Evolutionary conservation across 2,329 filamentous ascomycete species (phyloP).

Genomic region (Fusarium udum): DNA sequence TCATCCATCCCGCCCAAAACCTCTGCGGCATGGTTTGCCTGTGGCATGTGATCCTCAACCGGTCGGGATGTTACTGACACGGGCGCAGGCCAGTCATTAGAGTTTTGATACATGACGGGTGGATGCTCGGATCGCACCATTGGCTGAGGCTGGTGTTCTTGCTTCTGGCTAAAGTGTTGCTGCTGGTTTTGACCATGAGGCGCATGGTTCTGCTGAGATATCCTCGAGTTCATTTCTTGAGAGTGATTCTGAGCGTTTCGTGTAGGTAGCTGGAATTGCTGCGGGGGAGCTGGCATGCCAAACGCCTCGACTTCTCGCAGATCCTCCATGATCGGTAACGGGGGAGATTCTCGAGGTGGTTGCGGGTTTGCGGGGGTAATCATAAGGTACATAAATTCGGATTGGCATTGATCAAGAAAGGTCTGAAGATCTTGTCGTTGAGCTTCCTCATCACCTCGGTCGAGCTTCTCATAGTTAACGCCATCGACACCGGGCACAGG

Average conservation of each 20-base stretch:
- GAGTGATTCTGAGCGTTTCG: conserved; percentile 65
- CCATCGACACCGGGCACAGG: conserved; percentile 56
- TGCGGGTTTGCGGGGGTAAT: conserved; percentile 72
- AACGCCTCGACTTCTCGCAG: conserved; percentile 64
- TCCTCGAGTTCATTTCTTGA: conserved; percentile 63
- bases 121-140: conserved; percentile 64
- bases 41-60: conserved; percentile 48
- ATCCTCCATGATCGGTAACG: conserved; percentile 67
- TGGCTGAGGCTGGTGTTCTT: conserved; percentile 57
- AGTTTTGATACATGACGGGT: conserved; percentile 51
- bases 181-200: conserved; percentile 57
- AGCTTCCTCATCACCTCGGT: conserved; percentile 57
- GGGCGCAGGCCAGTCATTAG: conserved; percentile 49
- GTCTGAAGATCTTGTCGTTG: conserved; percentile 64
- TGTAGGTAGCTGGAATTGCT: conserved; percentile 52
- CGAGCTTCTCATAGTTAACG: conserved; percentile 56
- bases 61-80: conserved; percentile 48
- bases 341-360: conserved; percentile 71
- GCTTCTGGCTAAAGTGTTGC: conserved; percentile 48
- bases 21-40: conserved; percentile 53
- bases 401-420: conserved; percentile 72
- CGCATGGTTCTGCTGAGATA: conserved; percentile 68
- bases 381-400: conserved; percentile 75
- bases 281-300: conserved; percentile 56
- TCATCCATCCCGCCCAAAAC: conserved; percentile 51